A percentile compares a stretch with the other conserved stretches of the same genome.
Evolutionary conservation across 768 basidiomycete genomes (phyloP).

Genomic region (Russula earlei): DNA sequence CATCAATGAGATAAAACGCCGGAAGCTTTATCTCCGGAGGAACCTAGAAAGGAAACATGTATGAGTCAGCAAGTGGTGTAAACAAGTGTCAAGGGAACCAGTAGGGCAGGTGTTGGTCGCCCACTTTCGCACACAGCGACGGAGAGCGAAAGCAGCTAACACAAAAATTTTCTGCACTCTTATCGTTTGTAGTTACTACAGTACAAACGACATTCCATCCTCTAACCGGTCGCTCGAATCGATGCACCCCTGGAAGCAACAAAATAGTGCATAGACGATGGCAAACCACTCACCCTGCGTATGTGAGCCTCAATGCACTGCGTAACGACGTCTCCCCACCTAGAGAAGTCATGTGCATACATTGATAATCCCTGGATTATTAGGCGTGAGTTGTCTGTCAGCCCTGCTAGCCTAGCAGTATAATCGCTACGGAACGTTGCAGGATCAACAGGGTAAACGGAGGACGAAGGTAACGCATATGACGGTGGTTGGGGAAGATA

Average conservation of each 20-base stretch:
- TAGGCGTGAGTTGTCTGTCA: slow-evolving; percentile 91
- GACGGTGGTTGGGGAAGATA: slow-evolving; percentile 35
- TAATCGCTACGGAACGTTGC: slow-evolving; percentile 74
- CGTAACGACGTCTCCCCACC: slow-evolving; percentile 70
- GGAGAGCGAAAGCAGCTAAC: not conserved
- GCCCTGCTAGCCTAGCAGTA: slow-evolving; percentile 57
- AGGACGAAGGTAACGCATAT: slow-evolving; percentile 35
- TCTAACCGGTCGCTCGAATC: slow-evolving; percentile 5
- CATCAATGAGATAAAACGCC: slow-evolving; percentile 89
- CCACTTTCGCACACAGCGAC: slow-evolving; percentile 11
- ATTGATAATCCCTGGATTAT: slow-evolving; percentile 90
- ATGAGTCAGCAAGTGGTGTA: slow-evolving; percentile 61
- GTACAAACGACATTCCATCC: slow-evolving; percentile 3
- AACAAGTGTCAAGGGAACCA: slow-evolving; percentile 19
- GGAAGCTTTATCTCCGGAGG: slow-evolving; percentile 87
- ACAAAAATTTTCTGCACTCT: slow-evolving; percentile 11
- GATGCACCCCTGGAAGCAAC: not conserved
- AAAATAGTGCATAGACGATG: slow-evolving; percentile 15
- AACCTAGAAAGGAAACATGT: slow-evolving; percentile 45
- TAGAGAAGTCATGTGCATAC: slow-evolving; percentile 79
- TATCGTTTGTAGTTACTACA: slow-evolving; percentile 13
- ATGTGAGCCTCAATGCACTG: slow-evolving; percentile 81
- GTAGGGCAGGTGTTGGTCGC: slow-evolving; percentile 4
- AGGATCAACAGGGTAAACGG: slow-evolving; percentile 50
- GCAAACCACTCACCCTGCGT: slow-evolving; percentile 63